Conservation (phyloP, 768 basidiomycete species). For the Lentinula sp. region DNA sequence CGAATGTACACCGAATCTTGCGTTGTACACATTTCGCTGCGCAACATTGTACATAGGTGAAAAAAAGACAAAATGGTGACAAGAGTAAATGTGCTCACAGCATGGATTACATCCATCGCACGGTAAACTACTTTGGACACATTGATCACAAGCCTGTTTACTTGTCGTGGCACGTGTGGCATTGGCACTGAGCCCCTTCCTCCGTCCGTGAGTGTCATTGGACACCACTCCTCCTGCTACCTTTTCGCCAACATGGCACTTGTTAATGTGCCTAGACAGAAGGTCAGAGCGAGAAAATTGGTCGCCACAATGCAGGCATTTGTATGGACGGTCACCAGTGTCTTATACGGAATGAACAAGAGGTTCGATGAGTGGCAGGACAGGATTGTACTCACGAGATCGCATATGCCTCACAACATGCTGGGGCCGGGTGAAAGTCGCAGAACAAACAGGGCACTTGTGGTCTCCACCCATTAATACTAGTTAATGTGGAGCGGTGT, state of each 20-base stretch:
- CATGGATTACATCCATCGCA: constrained; percentile 81
- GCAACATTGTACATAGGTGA: not conserved
- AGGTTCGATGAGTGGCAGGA: constrained; percentile 6
- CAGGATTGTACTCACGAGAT: constrained; percentile 58
- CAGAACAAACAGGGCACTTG: constrained; percentile 83
- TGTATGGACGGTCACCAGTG: constrained; percentile 87
- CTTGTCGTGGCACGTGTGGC: constrained; percentile 71
- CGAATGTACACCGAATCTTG: constrained; percentile 70
- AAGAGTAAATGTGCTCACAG: constrained; percentile 38
- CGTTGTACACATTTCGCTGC: constrained; percentile 73
- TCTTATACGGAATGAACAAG: constrained; percentile 36
- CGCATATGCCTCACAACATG: constrained; percentile 90
- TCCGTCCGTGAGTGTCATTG: constrained; percentile 21
- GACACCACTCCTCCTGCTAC: constrained; percentile 24
- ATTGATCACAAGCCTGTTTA: constrained; percentile 84
- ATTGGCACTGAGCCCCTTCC: constrained; percentile 55
- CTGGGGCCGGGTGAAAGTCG: constrained; percentile 84
- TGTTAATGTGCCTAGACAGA: constrained; percentile 81
- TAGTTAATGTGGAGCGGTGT: not conserved
- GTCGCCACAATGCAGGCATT: constrained; percentile 83
- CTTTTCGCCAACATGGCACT: constrained; percentile 81
- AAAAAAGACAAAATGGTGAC: not conserved
- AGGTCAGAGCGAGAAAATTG: constrained; percentile 80
- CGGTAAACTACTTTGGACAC: constrained; percentile 66
- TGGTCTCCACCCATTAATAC: constrained; percentile 69